Conservation (phyloP, 345 rosid species). For the Sisymbrium altissimum region DNA sequence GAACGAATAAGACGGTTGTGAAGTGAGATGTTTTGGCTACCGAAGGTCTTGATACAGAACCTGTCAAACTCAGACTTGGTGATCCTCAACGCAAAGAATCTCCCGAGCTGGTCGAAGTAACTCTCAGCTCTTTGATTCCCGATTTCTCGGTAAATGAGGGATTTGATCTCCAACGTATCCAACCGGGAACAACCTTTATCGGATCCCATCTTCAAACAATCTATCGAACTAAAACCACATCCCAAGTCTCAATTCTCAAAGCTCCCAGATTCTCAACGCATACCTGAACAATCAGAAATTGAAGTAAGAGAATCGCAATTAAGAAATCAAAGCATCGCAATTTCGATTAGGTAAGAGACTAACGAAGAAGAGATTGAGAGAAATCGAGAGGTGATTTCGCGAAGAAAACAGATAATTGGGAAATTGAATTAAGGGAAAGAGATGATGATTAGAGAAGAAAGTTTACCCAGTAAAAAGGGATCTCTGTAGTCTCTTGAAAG, state of each 20-base stretch:
- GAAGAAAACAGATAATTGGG: not conserved
- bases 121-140: slow-evolving; percentile 72
- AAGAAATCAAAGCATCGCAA: not conserved
- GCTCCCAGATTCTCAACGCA: not conserved
- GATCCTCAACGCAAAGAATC: slow-evolving; percentile 49
- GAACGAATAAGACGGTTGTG: slow-evolving; percentile 72
- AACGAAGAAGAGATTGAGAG: not conserved
- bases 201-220: slow-evolving; percentile 24
- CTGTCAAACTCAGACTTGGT: slow-evolving; percentile 71
- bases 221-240: not conserved
- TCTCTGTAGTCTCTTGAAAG: not conserved
- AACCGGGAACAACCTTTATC: not conserved
- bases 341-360: not conserved
- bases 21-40: slow-evolving; percentile 63
- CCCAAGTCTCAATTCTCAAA: not conserved
- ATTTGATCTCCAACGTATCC: slow-evolving; percentile 23
- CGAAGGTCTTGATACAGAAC: slow-evolving; percentile 52
- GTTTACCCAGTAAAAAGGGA: not conserved
- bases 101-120: slow-evolving; percentile 71
- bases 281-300: slow-evolving; percentile 6
- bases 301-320: not conserved
- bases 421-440: not conserved
- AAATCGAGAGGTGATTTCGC: not conserved
- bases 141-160: slow-evolving; percentile 36
- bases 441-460: not conserved